A percentile compares a stretch with the other conserved stretches of the same genome.
These are phyloP conservation scores for Phylloporus scabripes DNA, from an alignment of 768 basidiomycete species.

Conservation along the genomic window DNA sequence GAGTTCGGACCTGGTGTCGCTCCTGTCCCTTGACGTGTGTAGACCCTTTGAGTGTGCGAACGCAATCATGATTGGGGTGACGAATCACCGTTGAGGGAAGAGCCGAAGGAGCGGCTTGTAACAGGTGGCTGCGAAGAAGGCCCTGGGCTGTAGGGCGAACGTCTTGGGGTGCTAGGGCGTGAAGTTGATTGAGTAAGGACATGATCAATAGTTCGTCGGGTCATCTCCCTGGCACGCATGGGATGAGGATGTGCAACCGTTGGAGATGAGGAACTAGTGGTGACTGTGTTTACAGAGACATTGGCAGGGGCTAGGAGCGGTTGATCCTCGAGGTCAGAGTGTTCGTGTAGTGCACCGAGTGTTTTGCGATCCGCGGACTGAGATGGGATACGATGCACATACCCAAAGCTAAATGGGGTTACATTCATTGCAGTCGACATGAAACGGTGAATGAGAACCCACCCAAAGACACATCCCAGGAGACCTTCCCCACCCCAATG, in stretches of 20 bases:
- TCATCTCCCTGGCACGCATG: slow-evolving; percentile 17
- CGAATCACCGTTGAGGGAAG: slow-evolving; percentile 46
- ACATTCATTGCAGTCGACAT: slow-evolving; percentile 1
- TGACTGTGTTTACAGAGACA: slow-evolving; percentile 17
- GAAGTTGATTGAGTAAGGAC: slow-evolving; percentile 16
- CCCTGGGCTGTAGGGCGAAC: slow-evolving; percentile 24
- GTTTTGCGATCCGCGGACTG: slow-evolving; percentile 55
- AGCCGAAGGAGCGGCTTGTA: slow-evolving; percentile 32
- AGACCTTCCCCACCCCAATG: slow-evolving; percentile 98
- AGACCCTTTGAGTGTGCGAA: slow-evolving; percentile 33
- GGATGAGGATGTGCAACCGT: slow-evolving; percentile 28
- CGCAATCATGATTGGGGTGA: slow-evolving; percentile 35
- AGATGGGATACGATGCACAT: slow-evolving; percentile 89
- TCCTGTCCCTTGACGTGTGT: slow-evolving; percentile 30
- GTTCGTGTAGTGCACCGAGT: slow-evolving; percentile 51
- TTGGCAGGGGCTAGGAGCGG: slow-evolving; percentile 74
- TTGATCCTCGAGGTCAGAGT: slow-evolving; percentile 54
- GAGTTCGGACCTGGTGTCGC: slow-evolving; percentile 18
- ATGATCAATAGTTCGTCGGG: slow-evolving; percentile 13
- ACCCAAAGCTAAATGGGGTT: slow-evolving; percentile 59
- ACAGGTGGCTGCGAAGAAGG: slow-evolving; percentile 29
- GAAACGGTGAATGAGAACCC: slow-evolving; percentile 25
- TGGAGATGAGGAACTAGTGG: slow-evolving; percentile 5
- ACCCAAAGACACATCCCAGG: slow-evolving; percentile 95
- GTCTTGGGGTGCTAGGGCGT: slow-evolving; percentile 25